These are phyloP conservation scores for Erucastrum elatum DNA, from an alignment of 345 rosid genomes.

Conservation along the genomic window DNA sequence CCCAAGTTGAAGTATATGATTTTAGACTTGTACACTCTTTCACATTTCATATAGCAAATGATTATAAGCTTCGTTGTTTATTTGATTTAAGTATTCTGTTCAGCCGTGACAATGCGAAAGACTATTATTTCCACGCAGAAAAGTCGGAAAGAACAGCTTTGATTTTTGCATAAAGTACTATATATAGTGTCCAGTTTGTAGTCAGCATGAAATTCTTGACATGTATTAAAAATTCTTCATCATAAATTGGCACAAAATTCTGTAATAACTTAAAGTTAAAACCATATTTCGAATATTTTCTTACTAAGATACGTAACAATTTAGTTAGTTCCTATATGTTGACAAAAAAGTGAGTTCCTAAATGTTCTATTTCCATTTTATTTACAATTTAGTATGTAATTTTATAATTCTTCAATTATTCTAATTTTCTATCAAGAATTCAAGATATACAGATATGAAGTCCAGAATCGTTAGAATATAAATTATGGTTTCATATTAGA, in stretches of 20 bases:
- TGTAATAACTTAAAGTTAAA: background rate
- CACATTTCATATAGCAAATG: background rate
- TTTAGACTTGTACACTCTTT: constrained; percentile 18
- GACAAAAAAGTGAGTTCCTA: too few relatives aligned
- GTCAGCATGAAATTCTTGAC: background rate
- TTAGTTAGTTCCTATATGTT: too few relatives aligned
- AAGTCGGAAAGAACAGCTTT: constrained; percentile 1
- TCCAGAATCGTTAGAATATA: background rate
- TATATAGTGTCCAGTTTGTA: background rate
- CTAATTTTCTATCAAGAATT: background rate
- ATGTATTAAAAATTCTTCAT: background rate
- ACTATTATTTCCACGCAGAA: background rate
- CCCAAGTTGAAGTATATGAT: background rate
- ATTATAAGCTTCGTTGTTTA: background rate
- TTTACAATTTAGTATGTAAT: too few relatives aligned
- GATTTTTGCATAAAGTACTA: background rate
- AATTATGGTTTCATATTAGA: background rate
- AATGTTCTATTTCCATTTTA: too few relatives aligned
- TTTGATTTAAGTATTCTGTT: background rate
- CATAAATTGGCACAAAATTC: background rate
- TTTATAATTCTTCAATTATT: background rate
- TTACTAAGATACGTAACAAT: background rate
- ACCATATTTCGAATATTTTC: background rate
- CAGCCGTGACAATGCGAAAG: background rate
- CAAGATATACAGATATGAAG: background rate